phyloP scores from a whole-genome alignment of 164 flowering plant genomes.

The Euptelea pleiosperma region DNA sequence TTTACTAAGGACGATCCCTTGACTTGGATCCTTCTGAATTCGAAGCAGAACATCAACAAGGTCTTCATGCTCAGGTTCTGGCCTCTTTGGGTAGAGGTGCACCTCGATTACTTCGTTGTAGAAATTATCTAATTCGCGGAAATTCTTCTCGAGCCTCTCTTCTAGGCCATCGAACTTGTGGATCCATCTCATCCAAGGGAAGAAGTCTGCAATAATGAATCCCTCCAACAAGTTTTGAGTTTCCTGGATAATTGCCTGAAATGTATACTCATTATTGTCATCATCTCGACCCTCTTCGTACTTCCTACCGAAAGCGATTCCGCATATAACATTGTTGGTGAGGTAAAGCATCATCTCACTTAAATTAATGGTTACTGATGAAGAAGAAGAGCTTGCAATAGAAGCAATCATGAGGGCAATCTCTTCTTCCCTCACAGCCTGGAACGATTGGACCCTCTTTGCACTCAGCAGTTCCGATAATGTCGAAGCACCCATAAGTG shows the following conservation, averaged over 20 bases:
- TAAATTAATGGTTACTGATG: slow-evolving; percentile 15
- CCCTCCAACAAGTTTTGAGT: slow-evolving; percentile 16
- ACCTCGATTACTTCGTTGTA: slow-evolving; percentile 29
- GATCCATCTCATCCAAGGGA: slow-evolving; percentile 43
- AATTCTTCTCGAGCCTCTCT: slow-evolving; percentile 23
- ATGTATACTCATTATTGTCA: slow-evolving; percentile 6
- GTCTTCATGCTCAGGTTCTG: slow-evolving; percentile 23
- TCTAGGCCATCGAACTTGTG: slow-evolving; percentile 28
- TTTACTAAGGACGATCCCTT: slow-evolving; percentile 7
- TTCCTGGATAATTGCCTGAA: slow-evolving; percentile 15
- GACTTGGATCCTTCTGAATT: slow-evolving; percentile 21
- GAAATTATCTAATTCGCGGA: slow-evolving; percentile 24
- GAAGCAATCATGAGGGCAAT: slow-evolving; percentile 12
- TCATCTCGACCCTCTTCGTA: too few relatives aligned
- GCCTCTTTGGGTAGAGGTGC: slow-evolving; percentile 19
- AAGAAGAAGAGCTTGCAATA: slow-evolving; percentile 4
- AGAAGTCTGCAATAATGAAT: slow-evolving; percentile 30
- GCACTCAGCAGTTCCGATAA: slow-evolving; percentile 29
- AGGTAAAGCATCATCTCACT: slow-evolving; percentile 22
- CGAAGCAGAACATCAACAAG: slow-evolving; percentile 37
- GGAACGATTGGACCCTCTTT: slow-evolving; percentile 28
- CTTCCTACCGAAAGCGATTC: slow-evolving; percentile 35
- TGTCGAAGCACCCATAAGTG: slow-evolving; percentile 16
- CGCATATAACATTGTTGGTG: slow-evolving; percentile 22
- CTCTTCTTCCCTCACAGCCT: slow-evolving; percentile 35